Evolutionary conservation across 202 grass and related monocot species (phyloP), one percentile per base, ranked within the genome.

Genomic region (Bolboschoenoplectus hybrid): DNA sequence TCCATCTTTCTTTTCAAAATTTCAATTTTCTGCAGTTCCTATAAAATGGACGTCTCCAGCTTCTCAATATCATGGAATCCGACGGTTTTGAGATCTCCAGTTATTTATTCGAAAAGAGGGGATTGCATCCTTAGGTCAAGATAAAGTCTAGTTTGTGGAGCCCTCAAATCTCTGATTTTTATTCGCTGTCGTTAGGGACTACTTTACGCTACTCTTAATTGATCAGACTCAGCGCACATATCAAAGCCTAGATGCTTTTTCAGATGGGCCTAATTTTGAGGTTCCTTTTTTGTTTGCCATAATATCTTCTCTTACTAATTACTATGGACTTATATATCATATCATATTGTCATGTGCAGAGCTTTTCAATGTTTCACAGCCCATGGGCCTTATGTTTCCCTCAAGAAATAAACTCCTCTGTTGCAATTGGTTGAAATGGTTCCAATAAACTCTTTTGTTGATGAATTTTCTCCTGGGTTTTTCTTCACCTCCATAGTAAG

Each of bases 131-230:
- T 41, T 66, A 34, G 32, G 63, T 66, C 1, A 38, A 66, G 63
- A 20, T n/a, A n/a, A 20, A 62, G 17, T 10, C 9, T n/a, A 39
- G 11, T 13, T 66, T 4, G 5, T 68, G 36, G 65, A 38, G 13
- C 12, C 65, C 63, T 7, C 5, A 68, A 40, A 68, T 68, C 65
- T 68, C 65, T 68, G 65, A 41, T 68, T 14, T 68, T 68, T 26
- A 68, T 41, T 68, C 38, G 65, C 65, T 41, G 65, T 67, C 5
- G 4, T 26, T 26, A 26, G 26, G 26, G 64, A 39, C 9, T 67
- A 36, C 12, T 38, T 14, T 38, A 63, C 60, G 9, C 32, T 38
- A 12, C 34, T 39, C 11, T 66, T 26, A 26, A 66, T 38, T 66
- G 34, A 10, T 5, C 34, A 38, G n/a, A 26, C 26, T 26, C 26